Evolutionary conservation across 768 basidiomycete genomes (phyloP), one percentile per base, ranked within the genome.

Genomic region (Paxillus rubicundulus): DNA sequence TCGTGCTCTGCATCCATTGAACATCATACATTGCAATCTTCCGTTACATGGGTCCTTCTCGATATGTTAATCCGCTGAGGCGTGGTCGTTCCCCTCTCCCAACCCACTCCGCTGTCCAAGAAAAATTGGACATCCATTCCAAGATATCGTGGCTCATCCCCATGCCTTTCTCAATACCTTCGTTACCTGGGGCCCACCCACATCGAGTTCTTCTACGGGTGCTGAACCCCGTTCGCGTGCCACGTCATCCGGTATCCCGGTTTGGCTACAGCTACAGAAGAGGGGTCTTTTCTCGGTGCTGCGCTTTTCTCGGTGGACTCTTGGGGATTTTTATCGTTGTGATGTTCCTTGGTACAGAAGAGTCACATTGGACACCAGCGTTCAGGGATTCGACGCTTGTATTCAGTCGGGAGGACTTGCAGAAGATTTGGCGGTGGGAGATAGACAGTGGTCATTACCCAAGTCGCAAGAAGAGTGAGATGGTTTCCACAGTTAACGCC

Each of bases 381-480:
- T 60, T 69, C 44, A 60, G 71, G n/a, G 77, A 85, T 32, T 73
- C 88, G 2, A 89, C 89, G 34, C 77, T 91, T 24, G 86, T 89
- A 34, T 91, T 82, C 60, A 72, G 74, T 37, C 76, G 84, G 24
- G 76, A 84, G 38, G 87, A 94, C 61, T 68, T 95, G 28, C 87
- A 87, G 67, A 78, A 82, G 65, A 87, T 98, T 65, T 97, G 94
- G 93, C 80, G 82, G 55, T 97, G 93, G 93, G 94, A 96, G 74
- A 79, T 97, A 50, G 79, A 84, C 38, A 88, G 89, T 58, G 94
- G 93, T 6, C 92, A 95, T 72, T 89, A 87, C 72, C 93, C 94
- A 20, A 89, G 87, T 65, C 74, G 72, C 44, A 76, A 80, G 46
- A 77, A 78, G 45, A 81, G 90, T 89, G 70, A 65, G 89, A 74